Base-by-base conservation (phyloP, 2,329 filamentous ascomycete species). In the Aplosporella prunicola region DNA sequence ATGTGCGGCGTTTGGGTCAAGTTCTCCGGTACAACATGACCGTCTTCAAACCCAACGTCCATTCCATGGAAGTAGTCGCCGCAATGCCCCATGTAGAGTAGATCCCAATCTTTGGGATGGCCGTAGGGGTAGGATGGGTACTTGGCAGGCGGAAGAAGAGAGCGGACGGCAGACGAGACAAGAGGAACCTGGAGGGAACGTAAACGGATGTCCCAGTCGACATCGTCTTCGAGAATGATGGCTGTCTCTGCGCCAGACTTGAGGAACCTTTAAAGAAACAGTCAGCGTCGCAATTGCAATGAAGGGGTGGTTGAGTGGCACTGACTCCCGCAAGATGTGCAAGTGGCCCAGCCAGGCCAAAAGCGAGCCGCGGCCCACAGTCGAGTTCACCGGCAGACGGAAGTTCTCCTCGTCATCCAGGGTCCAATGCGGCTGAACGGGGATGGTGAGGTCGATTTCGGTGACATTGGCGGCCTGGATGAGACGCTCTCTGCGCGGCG, bases 61-160 rank as follows among this genome's bases (percentile, higher is more conserved):
- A 50, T 41, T 5, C 56, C 56, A 20, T 56, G 40, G 27, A 59
- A 58, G 39, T 60, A 61, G 49, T 66, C 63, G 39, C 61, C 61
- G 47, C 63, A 66, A 42, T 65, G 62, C 30, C 63, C 63, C 10
- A 66, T 53, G 42, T 65, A 66, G 18, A 66, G 52, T 9, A 66
- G 43, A 24, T 66, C 63, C 63, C 63, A 66, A 10, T 51, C 46
- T 14, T 45, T 45, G 11, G 55, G 51, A 39, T 56, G 45, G 42
- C 61, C 61, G 59, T 61, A 66, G 45, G 63, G 64, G 40, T 55
- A 52, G 5, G 51, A 45, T 39, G 28, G 40, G 36, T 38, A 45
- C 48, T 14, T 46, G 45, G 39, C 43, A 9, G 56, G 53, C 15
- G 54, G 53, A 27, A 65, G 44, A 9, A 64, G 46, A 18, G 54